Base-by-base conservation (phyloP, 768 basidiomycete species). In the Lactarius hatsudake region DNA sequence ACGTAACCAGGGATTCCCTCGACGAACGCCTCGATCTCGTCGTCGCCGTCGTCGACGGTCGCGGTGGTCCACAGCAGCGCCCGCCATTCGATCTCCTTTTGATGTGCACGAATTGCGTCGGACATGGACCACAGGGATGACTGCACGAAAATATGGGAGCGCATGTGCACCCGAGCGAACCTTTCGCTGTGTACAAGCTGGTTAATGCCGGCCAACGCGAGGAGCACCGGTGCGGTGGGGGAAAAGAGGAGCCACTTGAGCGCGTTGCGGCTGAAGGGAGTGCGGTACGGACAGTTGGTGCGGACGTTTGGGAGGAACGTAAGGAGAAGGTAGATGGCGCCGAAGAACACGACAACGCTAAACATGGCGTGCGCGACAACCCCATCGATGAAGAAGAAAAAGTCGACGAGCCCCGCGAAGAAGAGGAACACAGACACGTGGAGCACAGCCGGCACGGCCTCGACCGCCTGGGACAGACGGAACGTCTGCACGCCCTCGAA, bases 1-100 rank as follows among this genome's bases (percentile, higher is more conserved):
- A 67, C 38, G 66, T 51, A 67, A 15, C 58, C 63, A 3, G 63
- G 57, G 8, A 67, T 67, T 10, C 66, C 66, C 18, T 67, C 66
- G 18, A 68, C 17, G 40, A 66, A 32, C 15, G 59, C 48, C 63
- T 65, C 67, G 26, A 65, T 55, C 30, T 60, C 59, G 20, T 56
- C 59, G 43, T 68, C 67, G n/a, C n/a, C n/a, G 26, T 67, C 43
- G 26, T 51, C 55, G 20, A 68, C 34, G 12, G 58, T 60, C 40
- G 30, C 48, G n/a, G 55, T 18, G 15, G 40, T 26, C 66, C 67
- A 66, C 30, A 28, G 36, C 9, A 68, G 59, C 20, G 67, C 63
- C 9, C 15, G 54, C 32, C 6, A 36, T 20, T 67, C 66, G n/a
- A 67, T 59, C 2, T 34, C 15, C 18, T 55, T 53, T 23, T 61